A percentile compares a stretch with the other conserved stretches of the same genome.
Conservation (phyloP, 2,329 filamentous ascomycete species). For the Colletotrichum sp. region DNA sequence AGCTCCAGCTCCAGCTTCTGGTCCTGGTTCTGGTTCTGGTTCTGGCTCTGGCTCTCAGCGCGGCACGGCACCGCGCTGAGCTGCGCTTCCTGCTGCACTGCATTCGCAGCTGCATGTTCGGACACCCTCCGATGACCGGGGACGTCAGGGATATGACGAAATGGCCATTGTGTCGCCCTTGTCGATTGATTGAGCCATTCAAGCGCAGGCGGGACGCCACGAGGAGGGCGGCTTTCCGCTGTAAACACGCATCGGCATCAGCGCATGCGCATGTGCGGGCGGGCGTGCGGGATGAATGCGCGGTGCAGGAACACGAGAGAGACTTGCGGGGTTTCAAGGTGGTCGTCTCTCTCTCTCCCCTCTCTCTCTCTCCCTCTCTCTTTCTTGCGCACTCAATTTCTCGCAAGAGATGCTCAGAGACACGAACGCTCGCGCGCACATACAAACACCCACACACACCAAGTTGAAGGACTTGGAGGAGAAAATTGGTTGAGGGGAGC, state of each 20-base stretch:
- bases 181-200: not conserved
- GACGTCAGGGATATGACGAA: not conserved
- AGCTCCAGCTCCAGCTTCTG: not conserved
- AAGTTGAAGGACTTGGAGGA: not conserved
- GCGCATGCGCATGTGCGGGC: not conserved
- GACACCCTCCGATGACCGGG: slow-evolving; percentile 16
- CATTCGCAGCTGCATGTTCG: slow-evolving; percentile 8
- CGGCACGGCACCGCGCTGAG: not conserved
- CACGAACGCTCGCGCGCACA: not conserved
- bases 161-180: not conserved
- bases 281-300: not conserved
- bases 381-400: not conserved
- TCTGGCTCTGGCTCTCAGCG: not conserved
- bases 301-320: not conserved
- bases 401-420: not conserved
- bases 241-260: not conserved
- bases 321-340: not conserved
- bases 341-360: not conserved
- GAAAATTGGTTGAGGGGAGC: not conserved
- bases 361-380: no score
- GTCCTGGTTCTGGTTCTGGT: not conserved
- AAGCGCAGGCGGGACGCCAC: not conserved
- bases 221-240: not conserved
- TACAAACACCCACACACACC: not conserved
- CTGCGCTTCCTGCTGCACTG: not conserved